Base-by-base conservation (phyloP, 2,329 filamentous ascomycete species). In the Tolypocladium ovalisporum region DNA sequence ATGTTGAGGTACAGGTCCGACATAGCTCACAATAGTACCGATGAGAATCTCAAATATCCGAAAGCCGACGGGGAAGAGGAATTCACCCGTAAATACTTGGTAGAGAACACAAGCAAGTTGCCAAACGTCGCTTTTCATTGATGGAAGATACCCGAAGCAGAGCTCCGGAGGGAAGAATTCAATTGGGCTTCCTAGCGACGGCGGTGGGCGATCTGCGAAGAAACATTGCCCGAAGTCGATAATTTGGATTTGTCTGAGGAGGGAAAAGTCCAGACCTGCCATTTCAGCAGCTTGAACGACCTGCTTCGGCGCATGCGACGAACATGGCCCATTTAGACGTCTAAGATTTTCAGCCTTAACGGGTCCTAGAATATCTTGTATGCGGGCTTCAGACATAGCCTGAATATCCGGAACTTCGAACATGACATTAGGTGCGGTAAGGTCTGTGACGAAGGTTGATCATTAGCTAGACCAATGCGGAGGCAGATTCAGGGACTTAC, bases 141-240 rank as follows among this genome's bases (percentile, higher is more conserved):
- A 58, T 9, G 57, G 57, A n/a, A 52, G 34, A 47, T 58, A 54
- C 35, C 57, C 52, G 40, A 58, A 58, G 27, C 57, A 58, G 40
- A 58, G 57, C 42, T 58, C 57, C 5, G 57, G 57, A 13, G 57
- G 57, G 32, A 56, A 58, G 27, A 55, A 58, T 24, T 58, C 57
- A 42, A 58, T 56, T 4, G 57, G 57, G 35, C 42, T 17, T 42
- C 54, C 57, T 8, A 58, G 54, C 13, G 57, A 58, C 9, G 35
- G 9, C 15, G 57, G 57, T 52, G 57, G 57, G 4, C 22, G 24
- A 54, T 58, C 52, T 52, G 34, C 35, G 39, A 58, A 54, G 57
- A 58, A 58, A 29, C 52, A 54, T 52, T 58, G 54, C 6, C 57
- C 57, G 34, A 56, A 56, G 42, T 58, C 54, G 42, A 58, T 35